Evolutionary conservation across 2,329 filamentous ascomycete genomes (phyloP).

Genomic region (Cercospora nicotianae): DNA sequence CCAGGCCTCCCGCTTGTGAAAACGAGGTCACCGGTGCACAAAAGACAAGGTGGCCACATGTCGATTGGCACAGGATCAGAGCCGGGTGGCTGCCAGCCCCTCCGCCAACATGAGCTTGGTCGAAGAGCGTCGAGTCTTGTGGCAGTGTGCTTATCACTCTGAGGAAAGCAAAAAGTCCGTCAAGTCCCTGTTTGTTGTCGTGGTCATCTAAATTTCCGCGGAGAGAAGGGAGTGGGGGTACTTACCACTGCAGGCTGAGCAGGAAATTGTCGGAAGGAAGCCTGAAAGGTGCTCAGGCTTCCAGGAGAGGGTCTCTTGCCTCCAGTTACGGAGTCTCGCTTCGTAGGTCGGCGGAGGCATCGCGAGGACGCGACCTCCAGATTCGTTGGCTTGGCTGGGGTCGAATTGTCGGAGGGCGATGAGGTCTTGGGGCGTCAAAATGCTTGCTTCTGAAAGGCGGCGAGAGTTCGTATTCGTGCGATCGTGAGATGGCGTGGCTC

Average conservation of each 20-base stretch:
- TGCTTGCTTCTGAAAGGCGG: not conserved
- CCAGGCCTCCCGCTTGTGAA: not conserved
- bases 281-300: not conserved
- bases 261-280: not conserved
- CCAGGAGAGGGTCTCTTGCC: not conserved
- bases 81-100: not conserved
- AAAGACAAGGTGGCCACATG: conserved; percentile 1
- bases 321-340: not conserved
- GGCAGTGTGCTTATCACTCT: not conserved
- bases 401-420: not conserved
- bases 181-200: not conserved
- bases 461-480: not conserved
- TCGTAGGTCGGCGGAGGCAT: not conserved
- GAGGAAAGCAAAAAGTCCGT: not conserved
- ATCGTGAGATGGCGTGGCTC: not conserved
- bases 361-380: not conserved
- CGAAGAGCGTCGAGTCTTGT: not conserved
- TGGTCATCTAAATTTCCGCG: not conserved
- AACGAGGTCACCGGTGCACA: not conserved
- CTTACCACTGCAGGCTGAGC: not conserved
- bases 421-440: not conserved
- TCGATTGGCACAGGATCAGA: not conserved
- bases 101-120: not conserved
- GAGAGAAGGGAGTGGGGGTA: not conserved
- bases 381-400: not conserved